Percentiles rank a stretch among this genome's conserved stretches.
These are phyloP conservation scores for Hymenoscyphus infarciens DNA, from an alignment of 2,329 filamentous ascomycete genomes.

Conservation along the genomic window DNA sequence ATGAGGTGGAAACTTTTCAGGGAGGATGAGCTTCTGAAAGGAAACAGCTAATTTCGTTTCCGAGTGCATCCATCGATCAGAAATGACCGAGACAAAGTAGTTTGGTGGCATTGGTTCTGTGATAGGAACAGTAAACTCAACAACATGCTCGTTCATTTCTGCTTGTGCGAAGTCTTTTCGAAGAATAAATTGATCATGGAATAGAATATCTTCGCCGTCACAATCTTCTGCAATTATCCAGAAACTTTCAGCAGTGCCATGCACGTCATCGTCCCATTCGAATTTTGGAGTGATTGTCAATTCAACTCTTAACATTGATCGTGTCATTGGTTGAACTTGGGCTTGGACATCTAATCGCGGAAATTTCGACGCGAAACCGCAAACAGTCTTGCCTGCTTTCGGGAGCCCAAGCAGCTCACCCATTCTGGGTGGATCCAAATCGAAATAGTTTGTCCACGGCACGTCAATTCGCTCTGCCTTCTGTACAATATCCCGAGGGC, in stretches of 20 bases:
- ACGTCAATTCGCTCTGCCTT: constrained; percentile 96
- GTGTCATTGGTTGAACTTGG: constrained; percentile 89
- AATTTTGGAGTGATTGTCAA: constrained; percentile 92
- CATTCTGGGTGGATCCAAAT: constrained; percentile 94
- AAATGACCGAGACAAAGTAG: constrained; percentile 94
- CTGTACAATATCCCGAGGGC: constrained; percentile 78
- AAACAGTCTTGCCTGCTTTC: constrained; percentile 81
- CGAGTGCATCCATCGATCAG: constrained; percentile 97
- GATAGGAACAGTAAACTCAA: constrained; percentile 95
- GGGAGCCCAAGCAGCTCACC: constrained; percentile 89
- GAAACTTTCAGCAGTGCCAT: constrained; percentile 86
- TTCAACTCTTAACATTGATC: constrained; percentile 87
- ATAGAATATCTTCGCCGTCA: constrained; percentile 92
- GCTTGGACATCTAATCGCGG: constrained; percentile 89
- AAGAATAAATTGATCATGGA: constrained; percentile 89
- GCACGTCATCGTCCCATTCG: constrained; percentile 86
- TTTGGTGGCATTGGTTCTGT: constrained; percentile 98
- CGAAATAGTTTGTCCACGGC: constrained; percentile 89
- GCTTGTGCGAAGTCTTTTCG: constrained; percentile 82
- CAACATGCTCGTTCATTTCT: constrained; percentile 87
- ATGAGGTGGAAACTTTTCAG: constrained; percentile 92
- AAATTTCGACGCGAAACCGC: constrained; percentile 84
- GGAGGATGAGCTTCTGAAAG: constrained; percentile 90
- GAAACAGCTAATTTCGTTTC: constrained; percentile 91
- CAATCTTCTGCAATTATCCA: constrained; percentile 98